These are phyloP conservation scores for Prosopis cineraria DNA, from an alignment of 306 rosid species.

Conservation along the genomic window DNA sequence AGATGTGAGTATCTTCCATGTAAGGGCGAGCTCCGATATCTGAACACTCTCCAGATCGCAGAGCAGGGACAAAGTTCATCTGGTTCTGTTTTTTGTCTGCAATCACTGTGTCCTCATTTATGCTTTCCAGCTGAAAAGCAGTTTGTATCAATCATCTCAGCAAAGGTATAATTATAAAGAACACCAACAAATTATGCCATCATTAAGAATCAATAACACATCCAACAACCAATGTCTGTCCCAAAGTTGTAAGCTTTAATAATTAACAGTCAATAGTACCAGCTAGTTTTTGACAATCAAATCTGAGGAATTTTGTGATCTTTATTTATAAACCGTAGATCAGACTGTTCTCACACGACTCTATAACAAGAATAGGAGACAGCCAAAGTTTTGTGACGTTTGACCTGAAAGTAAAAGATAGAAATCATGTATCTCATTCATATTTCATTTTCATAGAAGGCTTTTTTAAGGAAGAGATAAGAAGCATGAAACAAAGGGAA, in stretches of 20 bases:
- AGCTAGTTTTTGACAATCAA: conserved; percentile 28
- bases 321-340: neutral
- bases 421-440: neutral
- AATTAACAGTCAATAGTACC: neutral
- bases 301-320: conserved; percentile 27
- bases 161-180: neutral
- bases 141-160: neutral
- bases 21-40: conserved; percentile 72
- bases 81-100: conserved; percentile 59
- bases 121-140: conserved; percentile 76
- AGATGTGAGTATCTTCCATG: conserved; percentile 94
- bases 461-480: conserved; percentile 17
- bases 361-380: neutral
- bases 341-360: neutral
- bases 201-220: neutral
- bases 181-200: conserved; percentile 20
- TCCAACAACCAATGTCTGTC: neutral
- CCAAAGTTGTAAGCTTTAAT: neutral
- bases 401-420: neutral
- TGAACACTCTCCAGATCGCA: conserved; percentile 95
- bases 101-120: conserved; percentile 71
- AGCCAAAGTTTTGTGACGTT: neutral
- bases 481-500: neutral
- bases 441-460: conserved; percentile 11
- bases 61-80: conserved; percentile 55